Evolutionary conservation across 1,284 basidiomycete genomes (phyloP).

Genomic region (Cryptococcus amylolentus): DNA sequence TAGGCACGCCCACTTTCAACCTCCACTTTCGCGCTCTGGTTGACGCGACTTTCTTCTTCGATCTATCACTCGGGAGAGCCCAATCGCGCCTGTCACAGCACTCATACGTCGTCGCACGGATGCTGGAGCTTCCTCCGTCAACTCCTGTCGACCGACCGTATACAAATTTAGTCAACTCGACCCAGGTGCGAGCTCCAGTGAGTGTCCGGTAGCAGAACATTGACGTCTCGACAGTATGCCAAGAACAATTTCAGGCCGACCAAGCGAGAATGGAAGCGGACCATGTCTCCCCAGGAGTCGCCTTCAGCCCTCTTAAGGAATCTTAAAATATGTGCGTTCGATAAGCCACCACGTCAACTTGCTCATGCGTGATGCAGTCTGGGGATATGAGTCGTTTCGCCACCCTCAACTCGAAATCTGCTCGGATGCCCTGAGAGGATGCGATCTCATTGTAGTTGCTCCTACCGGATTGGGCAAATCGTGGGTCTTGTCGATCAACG

Average conservation of each 20-base stretch:
- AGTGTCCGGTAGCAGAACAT: neutral
- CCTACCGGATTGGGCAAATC: conserved; percentile 84
- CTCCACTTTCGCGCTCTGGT: neutral
- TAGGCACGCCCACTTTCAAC: neutral
- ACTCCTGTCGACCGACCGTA: conserved; percentile 25
- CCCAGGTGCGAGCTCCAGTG: conserved; percentile 19
- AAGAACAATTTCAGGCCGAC: conserved; percentile 33
- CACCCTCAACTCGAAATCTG: conserved; percentile 75
- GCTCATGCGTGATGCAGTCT: conserved; percentile 53
- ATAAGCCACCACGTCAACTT: neutral
- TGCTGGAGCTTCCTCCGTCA: conserved; percentile 16
- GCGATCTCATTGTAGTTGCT: conserved; percentile 76
- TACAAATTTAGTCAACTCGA: conserved; percentile 19
- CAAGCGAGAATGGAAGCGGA: conserved; percentile 32
- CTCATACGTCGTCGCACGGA: neutral
- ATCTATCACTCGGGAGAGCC: neutral
- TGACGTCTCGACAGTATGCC: conserved; percentile 18
- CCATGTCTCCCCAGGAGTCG: conserved; percentile 42
- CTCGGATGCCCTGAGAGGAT: conserved; percentile 62
- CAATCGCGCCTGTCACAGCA: neutral
- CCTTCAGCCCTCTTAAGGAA: conserved; percentile 26
- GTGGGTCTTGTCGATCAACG: conserved; percentile 47
- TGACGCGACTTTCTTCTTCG: conserved; percentile 1
- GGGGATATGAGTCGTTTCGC: conserved; percentile 64
- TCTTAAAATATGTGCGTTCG: conserved; percentile 37